These are phyloP conservation scores for Coemansia sp. DNA, from an alignment of 192 early-diverging fungal species.

Conservation along the genomic window DNA sequence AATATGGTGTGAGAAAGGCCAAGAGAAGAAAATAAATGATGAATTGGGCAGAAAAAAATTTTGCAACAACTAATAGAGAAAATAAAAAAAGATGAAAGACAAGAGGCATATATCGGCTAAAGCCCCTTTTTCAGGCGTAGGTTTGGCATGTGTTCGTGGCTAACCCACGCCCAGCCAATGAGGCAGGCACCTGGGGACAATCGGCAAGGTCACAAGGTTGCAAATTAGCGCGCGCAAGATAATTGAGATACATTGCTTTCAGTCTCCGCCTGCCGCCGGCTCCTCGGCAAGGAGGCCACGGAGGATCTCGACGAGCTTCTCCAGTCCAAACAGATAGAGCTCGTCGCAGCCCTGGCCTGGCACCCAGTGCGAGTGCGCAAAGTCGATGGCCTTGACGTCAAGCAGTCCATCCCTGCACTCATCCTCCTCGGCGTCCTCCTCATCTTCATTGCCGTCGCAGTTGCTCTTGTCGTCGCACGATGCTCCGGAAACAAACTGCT, in stretches of 20 bases:
- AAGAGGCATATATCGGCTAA: conserved; percentile 1
- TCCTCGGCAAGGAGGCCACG: conserved; percentile 22
- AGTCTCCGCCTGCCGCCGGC: not conserved
- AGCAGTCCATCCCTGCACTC: conserved; percentile 36
- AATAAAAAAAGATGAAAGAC: not conserved
- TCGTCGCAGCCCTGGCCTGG: conserved; percentile 68
- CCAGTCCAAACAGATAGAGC: conserved; percentile 67
- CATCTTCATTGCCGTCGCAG: conserved; percentile 9
- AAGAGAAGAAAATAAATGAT: not conserved
- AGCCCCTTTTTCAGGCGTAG: not conserved
- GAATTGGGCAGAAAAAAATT: not conserved
- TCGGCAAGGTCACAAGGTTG: not conserved
- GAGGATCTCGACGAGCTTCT: conserved; percentile 62
- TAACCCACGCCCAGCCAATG: not conserved
- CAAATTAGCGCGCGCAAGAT: not conserved
- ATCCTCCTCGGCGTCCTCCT: conserved; percentile 37
- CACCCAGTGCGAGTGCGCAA: conserved; percentile 81
- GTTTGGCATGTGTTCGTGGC: not conserved
- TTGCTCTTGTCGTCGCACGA: conserved; percentile 7
- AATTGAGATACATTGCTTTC: not conserved
- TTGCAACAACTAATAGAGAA: not conserved
- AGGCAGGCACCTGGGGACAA: not conserved
- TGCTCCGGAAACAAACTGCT: conserved; percentile 47
- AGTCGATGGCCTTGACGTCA: conserved; percentile 83
- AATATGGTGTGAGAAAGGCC: not conserved